A percentile compares a stretch with the other conserved stretches of the same genome.
phyloP scores from a whole-genome alignment of 2,329 filamentous ascomycete species.

The Fusarium sp. region DNA sequence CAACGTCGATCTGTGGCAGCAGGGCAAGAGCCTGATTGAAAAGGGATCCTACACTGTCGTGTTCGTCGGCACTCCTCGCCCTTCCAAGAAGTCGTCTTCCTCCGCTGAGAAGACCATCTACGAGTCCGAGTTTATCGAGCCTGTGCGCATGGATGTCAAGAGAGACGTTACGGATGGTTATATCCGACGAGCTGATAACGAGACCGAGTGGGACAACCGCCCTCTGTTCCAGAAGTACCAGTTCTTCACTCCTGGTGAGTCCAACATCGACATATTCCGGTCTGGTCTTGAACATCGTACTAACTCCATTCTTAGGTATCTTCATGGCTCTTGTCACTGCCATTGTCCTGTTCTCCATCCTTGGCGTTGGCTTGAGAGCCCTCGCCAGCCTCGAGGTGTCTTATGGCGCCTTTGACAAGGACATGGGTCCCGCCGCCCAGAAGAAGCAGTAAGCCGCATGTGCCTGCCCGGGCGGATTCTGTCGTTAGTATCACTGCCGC shows the following conservation, averaged over 20 bases:
- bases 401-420: conserved; percentile 96
- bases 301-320: conserved; percentile 69
- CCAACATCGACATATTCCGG: not conserved
- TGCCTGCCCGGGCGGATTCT: conserved; percentile 17
- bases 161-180: conserved; percentile 58
- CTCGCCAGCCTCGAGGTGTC: conserved; percentile 86
- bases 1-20: conserved; percentile 15
- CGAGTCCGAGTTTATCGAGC: conserved; percentile 72
- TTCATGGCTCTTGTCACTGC: conserved; percentile 86
- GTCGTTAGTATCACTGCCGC: conserved; percentile 20
- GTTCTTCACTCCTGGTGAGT: conserved; percentile 86
- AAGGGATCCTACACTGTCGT: conserved; percentile 76
- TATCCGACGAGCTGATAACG: conserved; percentile 54
- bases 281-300: not conserved
- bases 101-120: conserved; percentile 63
- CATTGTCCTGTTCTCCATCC: conserved; percentile 79
- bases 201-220: conserved; percentile 55
- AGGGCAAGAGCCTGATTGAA: conserved; percentile 26
- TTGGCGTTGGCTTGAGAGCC: conserved; percentile 82
- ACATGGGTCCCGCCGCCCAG: conserved; percentile 88
- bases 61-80: conserved; percentile 73
- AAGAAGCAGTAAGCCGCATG: conserved; percentile 70
- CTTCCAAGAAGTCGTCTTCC: conserved; percentile 13
- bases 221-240: conserved; percentile 92
- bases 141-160: conserved; percentile 80